These are phyloP conservation scores for Arabidopsis hybrid DNA, from an alignment of 441 rosid genomes.

Conservation along the genomic window DNA sequence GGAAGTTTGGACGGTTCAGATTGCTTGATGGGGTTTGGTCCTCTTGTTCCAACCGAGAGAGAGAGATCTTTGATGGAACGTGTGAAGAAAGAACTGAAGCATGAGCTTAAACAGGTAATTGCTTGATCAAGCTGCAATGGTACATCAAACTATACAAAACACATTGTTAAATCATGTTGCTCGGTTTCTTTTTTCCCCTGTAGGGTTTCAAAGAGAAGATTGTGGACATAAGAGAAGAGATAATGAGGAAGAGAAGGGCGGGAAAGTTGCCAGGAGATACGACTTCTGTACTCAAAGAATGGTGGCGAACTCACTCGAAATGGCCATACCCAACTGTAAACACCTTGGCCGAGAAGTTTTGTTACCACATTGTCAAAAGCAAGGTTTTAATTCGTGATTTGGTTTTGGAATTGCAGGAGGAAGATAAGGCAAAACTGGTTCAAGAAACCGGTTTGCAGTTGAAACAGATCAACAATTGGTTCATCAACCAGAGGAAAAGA, in stretches of 20 bases:
- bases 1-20: conserved; percentile 68
- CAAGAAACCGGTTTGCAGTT: conserved; percentile 94
- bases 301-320: conserved; percentile 97
- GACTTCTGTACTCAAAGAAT: conserved; percentile 83
- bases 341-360: not conserved
- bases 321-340: conserved; percentile 99
- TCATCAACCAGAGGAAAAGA: conserved; percentile 95
- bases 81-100: conserved; percentile 94
- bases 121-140: not conserved
- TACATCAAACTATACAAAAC: conserved; percentile 14
- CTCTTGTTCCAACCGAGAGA: conserved; percentile 90
- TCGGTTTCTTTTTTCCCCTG: not conserved
- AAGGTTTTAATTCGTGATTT: not conserved
- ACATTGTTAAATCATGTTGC: not conserved
- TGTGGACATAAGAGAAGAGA: conserved; percentile 94
- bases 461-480: conserved; percentile 98
- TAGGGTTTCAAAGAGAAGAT: conserved; percentile 98
- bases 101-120: conserved; percentile 87
- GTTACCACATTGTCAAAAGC: not conserved
- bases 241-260: conserved; percentile 94
- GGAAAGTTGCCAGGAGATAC: conserved; percentile 98
- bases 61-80: conserved; percentile 97
- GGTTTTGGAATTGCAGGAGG: conserved; percentile 64
- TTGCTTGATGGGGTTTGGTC: conserved; percentile 85
- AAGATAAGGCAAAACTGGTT: conserved; percentile 88